These are phyloP conservation scores for Centella asiatica DNA, from an alignment of 129 eudicot species.

Conservation along the genomic window DNA sequence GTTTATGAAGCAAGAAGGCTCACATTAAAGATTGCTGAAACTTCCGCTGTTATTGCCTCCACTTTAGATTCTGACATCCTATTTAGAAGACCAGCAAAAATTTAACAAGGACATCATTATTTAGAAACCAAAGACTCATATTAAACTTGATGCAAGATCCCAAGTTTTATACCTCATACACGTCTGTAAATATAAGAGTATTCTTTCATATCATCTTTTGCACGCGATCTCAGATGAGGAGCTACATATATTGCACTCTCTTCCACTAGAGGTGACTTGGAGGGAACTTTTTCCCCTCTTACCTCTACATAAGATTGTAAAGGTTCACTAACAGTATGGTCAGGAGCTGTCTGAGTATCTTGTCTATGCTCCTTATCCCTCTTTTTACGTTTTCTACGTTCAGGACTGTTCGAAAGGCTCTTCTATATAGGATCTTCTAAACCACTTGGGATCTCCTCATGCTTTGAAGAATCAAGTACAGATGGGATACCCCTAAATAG, in stretches of 20 bases:
- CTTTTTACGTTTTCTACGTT: conserved; percentile 13
- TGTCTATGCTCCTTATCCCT: conserved; percentile 24
- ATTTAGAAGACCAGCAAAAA: conserved; percentile 61
- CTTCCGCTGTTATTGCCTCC: conserved; percentile 63
- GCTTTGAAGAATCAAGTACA: conserved; percentile 27
- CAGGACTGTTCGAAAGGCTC: conserved; percentile 2
- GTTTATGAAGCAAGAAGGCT: conserved; percentile 4
- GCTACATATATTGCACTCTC: conserved; percentile 53
- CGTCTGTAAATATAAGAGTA: conserved; percentile 57
- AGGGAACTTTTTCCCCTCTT: conserved; percentile 16
- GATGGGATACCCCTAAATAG: conserved; percentile 62
- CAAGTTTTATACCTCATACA: conserved; percentile 53
- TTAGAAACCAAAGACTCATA: background rate
- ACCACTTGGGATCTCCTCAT: conserved; percentile 12
- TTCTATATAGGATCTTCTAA: conserved; percentile 19
- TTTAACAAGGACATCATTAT: background rate
- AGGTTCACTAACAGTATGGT: conserved; percentile 20
- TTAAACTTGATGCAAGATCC: background rate
- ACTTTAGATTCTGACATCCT: conserved; percentile 79
- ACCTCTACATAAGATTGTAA: conserved; percentile 6
- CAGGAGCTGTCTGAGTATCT: conserved; percentile 19
- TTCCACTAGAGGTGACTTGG: conserved; percentile 14
- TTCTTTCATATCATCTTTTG: conserved; percentile 46
- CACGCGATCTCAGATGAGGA: conserved; percentile 61
- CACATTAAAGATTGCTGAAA: conserved; percentile 53